Evolutionary conservation across 2,329 filamentous ascomycete genomes (phyloP).

Genomic region (Trichoderma sp.): DNA sequence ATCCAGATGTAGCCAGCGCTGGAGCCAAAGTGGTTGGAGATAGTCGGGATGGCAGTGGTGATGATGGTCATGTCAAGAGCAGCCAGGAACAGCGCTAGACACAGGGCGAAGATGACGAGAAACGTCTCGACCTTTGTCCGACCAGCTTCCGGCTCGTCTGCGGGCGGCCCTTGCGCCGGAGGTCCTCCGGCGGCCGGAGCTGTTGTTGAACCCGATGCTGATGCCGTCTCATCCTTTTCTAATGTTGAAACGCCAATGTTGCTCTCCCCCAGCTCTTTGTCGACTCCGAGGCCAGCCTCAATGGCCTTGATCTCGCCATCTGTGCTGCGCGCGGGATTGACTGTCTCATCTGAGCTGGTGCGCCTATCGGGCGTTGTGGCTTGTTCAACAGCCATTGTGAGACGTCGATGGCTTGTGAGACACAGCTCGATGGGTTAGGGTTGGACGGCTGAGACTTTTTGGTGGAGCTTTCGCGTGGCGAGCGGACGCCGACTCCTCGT

Average conservation of each 20-base stretch:
- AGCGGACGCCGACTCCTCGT: neutral
- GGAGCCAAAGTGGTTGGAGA: constrained; percentile 62
- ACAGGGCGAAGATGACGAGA: constrained; percentile 43
- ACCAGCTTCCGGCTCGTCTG: constrained; percentile 34
- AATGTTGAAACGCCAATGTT: constrained; percentile 4
- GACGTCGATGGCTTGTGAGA: neutral
- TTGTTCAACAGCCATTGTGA: constrained; percentile 14
- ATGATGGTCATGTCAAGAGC: constrained; percentile 62
- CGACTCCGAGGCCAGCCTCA: neutral
- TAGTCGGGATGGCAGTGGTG: constrained; percentile 65
- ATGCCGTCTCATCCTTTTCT: constrained; percentile 20
- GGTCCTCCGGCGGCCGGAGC: neutral
- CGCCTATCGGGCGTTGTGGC: constrained; percentile 24
- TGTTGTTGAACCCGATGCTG: neutral
- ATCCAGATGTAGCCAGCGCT: constrained; percentile 75
- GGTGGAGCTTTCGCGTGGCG: constrained; percentile 15
- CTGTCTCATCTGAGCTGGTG: constrained; percentile 32
- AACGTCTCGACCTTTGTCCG: constrained; percentile 40
- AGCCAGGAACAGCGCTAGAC: constrained; percentile 50
- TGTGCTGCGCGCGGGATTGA: constrained; percentile 29
- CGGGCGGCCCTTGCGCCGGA: constrained; percentile 11
- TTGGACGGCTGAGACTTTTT: constrained; percentile 14
- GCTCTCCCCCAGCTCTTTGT: neutral
- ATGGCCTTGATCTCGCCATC: constrained; percentile 14
- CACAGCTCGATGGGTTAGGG: neutral